Evolutionary conservation across 169 alveolate genomes (phyloP), one percentile per base, ranked within the genome.

Genomic region (Plasmodium fragile): DNA sequence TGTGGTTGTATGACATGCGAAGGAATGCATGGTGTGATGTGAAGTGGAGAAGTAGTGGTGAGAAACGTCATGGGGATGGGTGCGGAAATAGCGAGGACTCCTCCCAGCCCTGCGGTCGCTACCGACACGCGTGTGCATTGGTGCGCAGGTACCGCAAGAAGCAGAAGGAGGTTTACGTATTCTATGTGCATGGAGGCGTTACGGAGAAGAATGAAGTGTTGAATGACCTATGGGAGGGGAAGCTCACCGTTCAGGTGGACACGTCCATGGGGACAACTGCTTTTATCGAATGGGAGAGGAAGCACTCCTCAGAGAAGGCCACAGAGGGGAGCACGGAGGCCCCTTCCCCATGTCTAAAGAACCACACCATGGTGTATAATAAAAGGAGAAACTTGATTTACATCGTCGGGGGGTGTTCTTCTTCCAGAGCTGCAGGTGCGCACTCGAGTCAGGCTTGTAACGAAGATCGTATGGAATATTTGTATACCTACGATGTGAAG

Each of bases 151-250:
- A 78, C 71, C 59, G 36, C 30, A 78, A 87, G 72, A 78, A 87
- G 71, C 52, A 75, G 36, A 84, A 80, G 39, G 43, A 80, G 22
- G 65, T 78, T 16, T 87, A 87, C 28, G 11, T 71, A 18, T 77
- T 87, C 81, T 87, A 87, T 25, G 52, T 59, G 75, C 81, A 78
- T 16, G 93, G 93, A 1, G 93, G 93, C n/a, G 82, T 87, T 36
- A 78, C 41, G n/a, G 72, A 87, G 30, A 28, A 22, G 13, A 39
- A 43, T 55, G 87, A 65, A 55, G 49, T 59, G 16, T 30, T 87
- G 36, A 78, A 78, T 45, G 93, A 87, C 30, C 39, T 87, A 13
- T 87, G 93, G 93, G 65, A 75, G 49, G 87, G 93, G 3, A 87
- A 87, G 49, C 32, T 87, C 53, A 77, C 83, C n/a, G 43, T 87